A percentile compares a stretch with the other conserved stretches of the same genome.
These are phyloP conservation scores for Citrus mangshanensis DNA, from an alignment of 345 rosid species.

Conservation along the genomic window DNA sequence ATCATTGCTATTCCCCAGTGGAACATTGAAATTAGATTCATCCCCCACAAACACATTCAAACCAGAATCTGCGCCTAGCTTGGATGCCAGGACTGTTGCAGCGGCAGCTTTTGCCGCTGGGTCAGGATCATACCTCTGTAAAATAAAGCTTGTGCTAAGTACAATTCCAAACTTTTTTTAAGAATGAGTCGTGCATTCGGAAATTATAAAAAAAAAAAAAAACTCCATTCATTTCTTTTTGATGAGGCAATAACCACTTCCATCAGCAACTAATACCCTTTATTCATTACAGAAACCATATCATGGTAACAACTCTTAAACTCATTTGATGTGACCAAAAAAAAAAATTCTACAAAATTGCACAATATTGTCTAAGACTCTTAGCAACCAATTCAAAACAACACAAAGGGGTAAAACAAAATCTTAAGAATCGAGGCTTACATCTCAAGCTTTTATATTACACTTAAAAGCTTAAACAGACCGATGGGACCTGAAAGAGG, in stretches of 20 bases:
- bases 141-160: constrained; percentile 10
- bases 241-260: neutral
- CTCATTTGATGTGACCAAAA: neutral
- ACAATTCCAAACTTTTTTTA: neutral
- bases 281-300: neutral
- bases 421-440: neutral
- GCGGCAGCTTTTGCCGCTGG: constrained; percentile 99
- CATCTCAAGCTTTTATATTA: neutral
- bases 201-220: neutral
- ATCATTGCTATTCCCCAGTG: constrained; percentile 61
- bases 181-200: neutral
- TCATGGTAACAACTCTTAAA: neutral
- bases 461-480: neutral
- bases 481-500: neutral
- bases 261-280: neutral
- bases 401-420: neutral
- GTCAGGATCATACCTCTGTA: constrained; percentile 92
- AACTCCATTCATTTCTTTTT: neutral
- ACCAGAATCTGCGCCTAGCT: constrained; percentile 91
- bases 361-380: neutral
- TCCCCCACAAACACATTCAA: constrained; percentile 74
- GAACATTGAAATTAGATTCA: constrained; percentile 41
- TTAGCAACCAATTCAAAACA: neutral
- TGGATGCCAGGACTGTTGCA: constrained; percentile 89
- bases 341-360: neutral